Base-by-base conservation (phyloP, 1,139 yeast genomes). In the Candida albicans region DNA sequence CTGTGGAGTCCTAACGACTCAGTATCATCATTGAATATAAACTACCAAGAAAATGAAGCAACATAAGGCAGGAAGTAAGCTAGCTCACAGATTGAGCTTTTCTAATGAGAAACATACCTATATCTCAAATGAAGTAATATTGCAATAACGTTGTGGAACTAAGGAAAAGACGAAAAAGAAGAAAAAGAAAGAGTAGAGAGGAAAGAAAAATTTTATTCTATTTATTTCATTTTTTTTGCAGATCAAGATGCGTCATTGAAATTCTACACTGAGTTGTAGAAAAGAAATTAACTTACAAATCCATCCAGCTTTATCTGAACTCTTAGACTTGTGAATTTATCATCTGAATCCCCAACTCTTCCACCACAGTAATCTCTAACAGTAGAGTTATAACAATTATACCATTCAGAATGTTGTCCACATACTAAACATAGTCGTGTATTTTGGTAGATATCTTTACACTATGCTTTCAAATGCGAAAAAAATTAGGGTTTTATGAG, bases 1-100 rank as follows among this genome's bases (percentile, higher is more conserved):
- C 47, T 44, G 39, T 38, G 50, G 73, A 68, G 74, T 65, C 73
- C 54, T 61, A 54, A 51, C 58, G 75, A 67, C 75, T 70, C 75
- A 61, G 62, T 67, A 68, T 69, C 74, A 68, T 69, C 75, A 68
- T 51, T 42, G 39, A 45, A 52, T 18, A 42, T 30, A 35, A 24
- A 37, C 10, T 24, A 12, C 22, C 22, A 18, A 18, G 5, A 22
- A 33, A 9, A 15, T 27, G 29, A 8, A 27, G 14, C 30, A 35
- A 26, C 34, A 22, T 30, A 24, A 24, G 7, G 32, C 26, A 15
- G 13, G 8, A 26, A 35, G 12, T 9, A 30, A 8, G 5, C 22
- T 4, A 18, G 5, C 22, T 18, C 22, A 18, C 22, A 18, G 5
- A 18, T 18, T 18, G 5, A 18, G 22, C 3, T 18, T 18, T 18